Evolutionary conservation across 441 rosid genomes (phyloP), one percentile per base, ranked within the genome.

Genomic region (Pelargonium citronellum): DNA sequence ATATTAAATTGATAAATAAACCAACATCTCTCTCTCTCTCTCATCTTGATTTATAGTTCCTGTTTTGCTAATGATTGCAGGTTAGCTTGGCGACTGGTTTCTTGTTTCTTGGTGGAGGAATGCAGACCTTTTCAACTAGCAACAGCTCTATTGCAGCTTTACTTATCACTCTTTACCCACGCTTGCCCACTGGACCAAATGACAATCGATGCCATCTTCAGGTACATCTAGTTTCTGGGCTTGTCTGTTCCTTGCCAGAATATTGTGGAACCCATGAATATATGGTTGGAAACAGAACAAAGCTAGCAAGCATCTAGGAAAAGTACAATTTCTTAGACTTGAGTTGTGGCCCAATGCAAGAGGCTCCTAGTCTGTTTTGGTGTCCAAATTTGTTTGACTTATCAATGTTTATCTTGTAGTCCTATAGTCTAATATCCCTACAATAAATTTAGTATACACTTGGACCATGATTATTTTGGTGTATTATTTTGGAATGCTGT

Each of bases 171-270:
- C 91, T 92, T 67, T 95, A 95, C 73, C 99, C 98, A 67, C 89
- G 96, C 66, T 84, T 95, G 76, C 99, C 99, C 67, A 82, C 95
- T 64, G 98, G 97, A 79, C 96, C 99, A 75, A 91, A 95, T 82
- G 99, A 95, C 79, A 95, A 95, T 64, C 98, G 98, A 61, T 95
- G 98, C 90, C 99, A 95, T 83, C 98, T 95, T 75, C 99, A 92
- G 99, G 99, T 91, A 84, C 69, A 64, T 69, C 34, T 57, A 46
- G 72, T 64, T 71, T 63, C 66, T 27, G 10, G 5, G 37, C 63
- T 57, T 57, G 63, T 17, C 13, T 57, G 63, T 57, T 57, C 2
- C 41, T 11, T 27, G 65, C 13, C 17, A 12, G 65, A 62, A 24
- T 62, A 11, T 6, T 30, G 66, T 63, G 66, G 66, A 63, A 30